Base-by-base conservation (phyloP, 2,329 filamentous ascomycete genomes). In the Fusarium albidum region DNA sequence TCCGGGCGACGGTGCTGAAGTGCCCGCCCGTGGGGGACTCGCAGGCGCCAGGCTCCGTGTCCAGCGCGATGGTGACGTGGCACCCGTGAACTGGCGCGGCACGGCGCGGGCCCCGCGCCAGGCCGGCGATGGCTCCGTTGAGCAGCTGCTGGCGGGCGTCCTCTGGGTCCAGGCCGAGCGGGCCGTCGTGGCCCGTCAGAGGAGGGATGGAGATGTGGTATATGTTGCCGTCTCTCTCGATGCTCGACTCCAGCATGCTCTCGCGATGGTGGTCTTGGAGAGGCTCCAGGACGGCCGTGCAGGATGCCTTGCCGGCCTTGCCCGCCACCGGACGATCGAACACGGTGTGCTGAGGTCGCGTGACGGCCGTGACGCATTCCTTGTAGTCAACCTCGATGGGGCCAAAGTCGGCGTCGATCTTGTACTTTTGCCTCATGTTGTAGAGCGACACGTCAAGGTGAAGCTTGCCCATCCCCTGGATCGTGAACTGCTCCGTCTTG, bases 351-450 rank as follows among this genome's bases (percentile, higher is more conserved):
- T 87, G 81, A 0, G 83, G 75, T 0, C 71, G 69, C 1, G 87
- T 88, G 0, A 80, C 66, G 4, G 78, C 77, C 0, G 86, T 84
- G 9, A 95, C 77, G 40, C 87, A 89, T 75, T 99, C 95, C 48
- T 96, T 89, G 74, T 98, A 99, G 63, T 96, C 92, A 55, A 99
- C 96, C 66, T 96, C 91, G 57, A 99, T 96, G 46, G 87, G 88
- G 11, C 94, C 93, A 79, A 96, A 96, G 77, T 87, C 57, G 80
- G 92, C 82, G 85, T 96, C 72, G 79, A 82, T 92, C 71, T 95
- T 96, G 75, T 97, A 88, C 68, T 96, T 92, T 45, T 91, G 90
- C 61, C 95, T 86, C 9, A 99, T 84, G 35, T 93, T 85, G 72
- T 98, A 91, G 42, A 92, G 81, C 1, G 94, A 93, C 41, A 99